These are phyloP conservation scores for Taphrina populina DNA, from an alignment of 1,139 yeast species.

Conservation along the genomic window DNA sequence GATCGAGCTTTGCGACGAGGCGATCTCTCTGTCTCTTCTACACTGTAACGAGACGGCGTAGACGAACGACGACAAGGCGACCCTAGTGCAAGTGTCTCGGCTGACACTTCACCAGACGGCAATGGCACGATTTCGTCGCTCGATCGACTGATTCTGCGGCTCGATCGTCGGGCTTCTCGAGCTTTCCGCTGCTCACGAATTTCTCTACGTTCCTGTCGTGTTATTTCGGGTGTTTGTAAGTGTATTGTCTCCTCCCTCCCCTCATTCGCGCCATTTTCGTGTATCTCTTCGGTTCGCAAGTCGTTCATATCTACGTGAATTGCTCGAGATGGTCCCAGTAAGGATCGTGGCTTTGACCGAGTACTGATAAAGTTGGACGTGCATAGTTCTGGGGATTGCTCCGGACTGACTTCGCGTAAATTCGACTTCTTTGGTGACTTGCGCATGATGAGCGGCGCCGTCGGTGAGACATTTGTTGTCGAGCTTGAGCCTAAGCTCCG, in stretches of 20 bases:
- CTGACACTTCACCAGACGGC: neutral
- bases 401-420: constrained; percentile 17
- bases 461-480: neutral
- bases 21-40: neutral
- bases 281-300: neutral
- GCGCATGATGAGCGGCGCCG: constrained; percentile 6
- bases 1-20: constrained; percentile 3
- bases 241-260: neutral
- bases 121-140: constrained; percentile 5
- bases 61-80: neutral
- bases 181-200: constrained; percentile 17
- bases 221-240: neutral
- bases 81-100: neutral
- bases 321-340: constrained; percentile 2
- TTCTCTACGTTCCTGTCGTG: neutral
- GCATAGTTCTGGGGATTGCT: constrained; percentile 12
- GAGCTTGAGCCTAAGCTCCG: constrained; percentile 1
- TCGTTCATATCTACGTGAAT: neutral
- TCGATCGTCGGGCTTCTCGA: constrained; percentile 20
- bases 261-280: neutral
- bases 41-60: neutral
- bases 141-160: constrained; percentile 11
- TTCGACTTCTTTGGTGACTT: constrained; percentile 25
- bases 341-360: constrained; percentile 3
- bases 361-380: constrained; percentile 2